Base-by-base conservation (phyloP, 331 rosid species). In the Rhamnella rubrinervis region DNA sequence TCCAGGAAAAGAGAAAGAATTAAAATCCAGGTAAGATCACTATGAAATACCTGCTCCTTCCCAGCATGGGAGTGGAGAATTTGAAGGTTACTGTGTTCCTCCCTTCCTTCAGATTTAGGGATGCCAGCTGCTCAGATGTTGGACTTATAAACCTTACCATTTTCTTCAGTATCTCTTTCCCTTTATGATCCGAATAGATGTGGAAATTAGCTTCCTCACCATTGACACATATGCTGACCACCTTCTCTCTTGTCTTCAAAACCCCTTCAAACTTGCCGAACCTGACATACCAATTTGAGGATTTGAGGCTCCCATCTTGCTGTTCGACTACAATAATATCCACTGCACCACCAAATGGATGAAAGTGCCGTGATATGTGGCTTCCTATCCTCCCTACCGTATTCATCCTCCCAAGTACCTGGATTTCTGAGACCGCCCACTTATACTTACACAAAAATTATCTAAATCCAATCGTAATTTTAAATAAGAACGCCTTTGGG, bases 181-280 rank as follows among this genome's bases (percentile, higher is more conserved):
- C 97, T 75, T 84, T 95, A 58, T 71, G 71, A 83, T 91, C 92
- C 31, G 91, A 74, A 78, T 75, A 75, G 97, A 95, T 95, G 71
- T 86, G 77, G 70, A 87, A 91, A 80, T 55, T 63, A 68, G 96
- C 83, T 12, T 85, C 85, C 8, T 66, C 85, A 15, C 83, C 99
- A 81, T 95, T 91, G 14, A 95, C 99, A 70, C 61, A 53, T 55
- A 95, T 80, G 17, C 59, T 75, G 28, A 95, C 88, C 18, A 86
- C 79, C 61, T 82, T 91, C 78, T 95, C 99, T 73, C 68, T 87
- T 0, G 93, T 61, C 72, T 87, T 95, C 76, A 95, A 78, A 82
- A 91, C 93, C 49, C 99, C 99, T 97, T 66, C 87, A 75, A 92
- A 95, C 72, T 91, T 95, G 17, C 96, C 97, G 59, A 95, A 91